These are phyloP conservation scores for Cryptomeria japonica DNA, from an alignment of 75 land plant species.

Conservation along the genomic window DNA sequence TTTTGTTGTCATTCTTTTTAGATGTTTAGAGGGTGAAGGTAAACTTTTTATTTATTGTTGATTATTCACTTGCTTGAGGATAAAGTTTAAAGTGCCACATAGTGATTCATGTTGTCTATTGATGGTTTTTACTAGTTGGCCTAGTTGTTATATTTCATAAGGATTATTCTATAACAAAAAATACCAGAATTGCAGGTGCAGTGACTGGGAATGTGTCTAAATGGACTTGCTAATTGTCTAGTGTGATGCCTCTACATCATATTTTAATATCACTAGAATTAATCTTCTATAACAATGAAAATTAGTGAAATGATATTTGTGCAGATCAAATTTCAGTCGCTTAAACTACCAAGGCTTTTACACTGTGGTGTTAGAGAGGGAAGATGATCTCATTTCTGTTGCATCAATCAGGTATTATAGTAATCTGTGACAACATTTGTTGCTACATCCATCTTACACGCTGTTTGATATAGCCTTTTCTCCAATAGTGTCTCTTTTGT, in stretches of 20 bases:
- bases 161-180: not conserved
- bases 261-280: not conserved
- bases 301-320: conserved; percentile 1
- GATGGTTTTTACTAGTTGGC: not conserved
- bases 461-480: not conserved
- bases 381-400: conserved; percentile 60
- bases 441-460: not conserved
- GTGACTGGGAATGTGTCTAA: not conserved
- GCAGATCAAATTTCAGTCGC: conserved; percentile 61
- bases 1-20: not conserved
- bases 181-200: not conserved
- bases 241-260: not conserved
- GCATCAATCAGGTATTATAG: conserved; percentile 71
- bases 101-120: not conserved
- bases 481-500: not conserved
- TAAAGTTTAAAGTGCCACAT: not conserved
- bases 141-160: not conserved
- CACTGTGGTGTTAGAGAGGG: conserved; percentile 65
- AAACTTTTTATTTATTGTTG: not conserved
- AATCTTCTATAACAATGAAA: not conserved
- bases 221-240: not conserved
- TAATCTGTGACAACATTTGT: not conserved
- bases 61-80: too few species aligned
- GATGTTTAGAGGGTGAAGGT: not conserved
- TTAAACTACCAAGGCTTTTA: conserved; percentile 66